Conservation (phyloP, 768 basidiomycete genomes). For the Xerocomellus chrysenteron region DNA sequence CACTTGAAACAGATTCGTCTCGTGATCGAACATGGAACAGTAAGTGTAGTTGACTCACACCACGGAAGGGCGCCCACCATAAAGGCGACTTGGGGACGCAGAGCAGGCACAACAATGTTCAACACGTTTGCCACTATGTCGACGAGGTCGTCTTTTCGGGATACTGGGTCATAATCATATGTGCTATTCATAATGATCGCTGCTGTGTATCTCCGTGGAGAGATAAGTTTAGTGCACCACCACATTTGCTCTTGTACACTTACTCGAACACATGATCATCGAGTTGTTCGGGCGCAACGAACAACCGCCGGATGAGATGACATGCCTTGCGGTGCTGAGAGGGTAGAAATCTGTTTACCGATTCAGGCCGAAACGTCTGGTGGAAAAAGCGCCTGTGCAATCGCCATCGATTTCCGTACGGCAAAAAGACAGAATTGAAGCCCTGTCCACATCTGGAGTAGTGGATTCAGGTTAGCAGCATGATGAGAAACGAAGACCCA, state of each 20-base stretch:
- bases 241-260: not conserved
- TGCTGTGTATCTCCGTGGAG: not conserved
- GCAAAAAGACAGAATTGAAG: not conserved
- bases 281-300: not conserved
- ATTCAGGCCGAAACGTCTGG: not conserved
- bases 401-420: not conserved
- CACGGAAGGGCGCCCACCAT: not conserved
- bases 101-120: not conserved
- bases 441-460: not conserved
- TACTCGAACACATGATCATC: not conserved
- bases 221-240: too few species aligned
- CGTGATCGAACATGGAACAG: not conserved
- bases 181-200: conserved; percentile 12
- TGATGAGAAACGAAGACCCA: not conserved
- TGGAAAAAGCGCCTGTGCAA: not conserved
- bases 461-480: not conserved
- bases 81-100: not conserved
- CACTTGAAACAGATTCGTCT: not conserved
- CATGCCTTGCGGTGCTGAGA: not conserved
- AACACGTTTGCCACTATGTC: not conserved
- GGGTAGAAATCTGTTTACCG: not conserved
- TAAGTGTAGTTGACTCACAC: not conserved
- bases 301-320: not conserved
- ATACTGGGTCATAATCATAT: conserved; percentile 11
- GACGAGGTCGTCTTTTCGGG: not conserved